phyloP scores from a whole-genome alignment of 1,139 yeast genomes.

The Pichia cactophila region DNA sequence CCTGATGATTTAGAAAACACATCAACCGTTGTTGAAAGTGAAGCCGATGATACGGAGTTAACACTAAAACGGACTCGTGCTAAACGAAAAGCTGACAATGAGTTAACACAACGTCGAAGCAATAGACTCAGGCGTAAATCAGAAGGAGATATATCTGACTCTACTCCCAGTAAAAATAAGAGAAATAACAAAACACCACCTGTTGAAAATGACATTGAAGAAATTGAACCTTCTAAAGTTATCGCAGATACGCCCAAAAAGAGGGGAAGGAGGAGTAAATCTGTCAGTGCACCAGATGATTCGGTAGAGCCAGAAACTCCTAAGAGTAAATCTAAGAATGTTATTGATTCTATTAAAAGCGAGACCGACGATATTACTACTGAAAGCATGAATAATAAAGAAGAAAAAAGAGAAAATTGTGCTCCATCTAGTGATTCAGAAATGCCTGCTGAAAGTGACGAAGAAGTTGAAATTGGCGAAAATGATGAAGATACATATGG shows the following conservation, averaged over 20 bases:
- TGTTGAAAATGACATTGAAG: conserved; percentile 3
- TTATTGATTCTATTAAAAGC: conserved; percentile 1
- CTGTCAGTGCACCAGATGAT: not conserved
- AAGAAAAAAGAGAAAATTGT: conserved; percentile 4
- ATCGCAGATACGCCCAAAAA: not conserved
- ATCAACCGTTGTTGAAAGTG: not conserved
- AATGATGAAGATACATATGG: not conserved
- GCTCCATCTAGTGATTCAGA: not conserved
- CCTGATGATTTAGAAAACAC: conserved; percentile 1
- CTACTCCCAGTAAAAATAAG: conserved; percentile 6
- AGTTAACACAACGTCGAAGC: conserved; percentile 13
- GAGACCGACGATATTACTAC: not conserved
- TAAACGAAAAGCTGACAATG: conserved; percentile 3
- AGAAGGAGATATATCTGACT: conserved; percentile 7
- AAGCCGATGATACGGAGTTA: conserved; percentile 4
- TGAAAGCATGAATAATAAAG: conserved; percentile 4
- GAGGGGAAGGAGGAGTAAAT: not conserved
- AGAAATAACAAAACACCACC: conserved; percentile 3
- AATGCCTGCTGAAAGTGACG: too few species aligned
- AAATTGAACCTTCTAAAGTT: not conserved
- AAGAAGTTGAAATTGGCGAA: too few species aligned
- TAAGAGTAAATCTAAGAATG: not conserved
- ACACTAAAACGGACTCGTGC: conserved; percentile 3
- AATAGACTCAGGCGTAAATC: conserved; percentile 10
- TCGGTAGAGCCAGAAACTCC: not conserved